These are phyloP conservation scores for Pleoardoris graminearum DNA, from an alignment of 2,329 filamentous ascomycete genomes.

Conservation along the genomic window DNA sequence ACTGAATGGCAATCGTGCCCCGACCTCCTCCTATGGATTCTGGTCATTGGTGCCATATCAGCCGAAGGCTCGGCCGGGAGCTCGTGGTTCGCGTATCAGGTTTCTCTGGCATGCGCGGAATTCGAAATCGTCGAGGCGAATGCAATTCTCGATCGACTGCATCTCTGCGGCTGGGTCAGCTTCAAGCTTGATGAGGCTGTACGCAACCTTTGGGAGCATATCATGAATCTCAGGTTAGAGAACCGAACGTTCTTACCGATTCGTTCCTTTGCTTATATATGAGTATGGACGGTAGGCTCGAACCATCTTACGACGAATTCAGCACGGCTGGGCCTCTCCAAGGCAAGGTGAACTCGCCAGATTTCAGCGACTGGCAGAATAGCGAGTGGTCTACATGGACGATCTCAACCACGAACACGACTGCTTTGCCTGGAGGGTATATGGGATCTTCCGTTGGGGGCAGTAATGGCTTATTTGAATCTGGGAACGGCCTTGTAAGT, in stretches of 20 bases:
- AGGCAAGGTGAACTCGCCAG: slow-evolving; percentile 29
- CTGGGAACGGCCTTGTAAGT: slow-evolving; percentile 24
- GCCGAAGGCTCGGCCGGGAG: slow-evolving; percentile 36
- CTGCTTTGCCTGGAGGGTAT: neutral
- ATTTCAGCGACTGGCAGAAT: slow-evolving; percentile 38
- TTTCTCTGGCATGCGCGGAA: slow-evolving; percentile 37
- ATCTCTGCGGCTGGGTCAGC: slow-evolving; percentile 43
- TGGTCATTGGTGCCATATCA: slow-evolving; percentile 42
- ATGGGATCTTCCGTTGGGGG: slow-evolving; percentile 7
- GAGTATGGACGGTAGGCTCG: slow-evolving; percentile 32
- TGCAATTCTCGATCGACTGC: slow-evolving; percentile 33
- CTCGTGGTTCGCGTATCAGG: slow-evolving; percentile 40
- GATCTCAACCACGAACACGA: slow-evolving; percentile 8
- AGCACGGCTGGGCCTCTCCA: slow-evolving; percentile 36
- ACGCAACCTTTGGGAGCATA: slow-evolving; percentile 33
- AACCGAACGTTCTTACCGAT: slow-evolving; percentile 31
- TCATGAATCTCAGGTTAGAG: slow-evolving; percentile 43
- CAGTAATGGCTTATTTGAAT: slow-evolving; percentile 20
- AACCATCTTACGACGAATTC: slow-evolving; percentile 27
- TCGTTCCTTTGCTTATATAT: slow-evolving; percentile 39
- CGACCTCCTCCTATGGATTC: slow-evolving; percentile 44
- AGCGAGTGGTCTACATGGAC: slow-evolving; percentile 33
- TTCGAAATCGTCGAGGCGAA: slow-evolving; percentile 34
- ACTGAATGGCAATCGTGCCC: slow-evolving; percentile 37
- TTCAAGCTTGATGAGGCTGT: slow-evolving; percentile 43